Base-by-base conservation (phyloP, 768 basidiomycete genomes). In the Chiua virens region DNA sequence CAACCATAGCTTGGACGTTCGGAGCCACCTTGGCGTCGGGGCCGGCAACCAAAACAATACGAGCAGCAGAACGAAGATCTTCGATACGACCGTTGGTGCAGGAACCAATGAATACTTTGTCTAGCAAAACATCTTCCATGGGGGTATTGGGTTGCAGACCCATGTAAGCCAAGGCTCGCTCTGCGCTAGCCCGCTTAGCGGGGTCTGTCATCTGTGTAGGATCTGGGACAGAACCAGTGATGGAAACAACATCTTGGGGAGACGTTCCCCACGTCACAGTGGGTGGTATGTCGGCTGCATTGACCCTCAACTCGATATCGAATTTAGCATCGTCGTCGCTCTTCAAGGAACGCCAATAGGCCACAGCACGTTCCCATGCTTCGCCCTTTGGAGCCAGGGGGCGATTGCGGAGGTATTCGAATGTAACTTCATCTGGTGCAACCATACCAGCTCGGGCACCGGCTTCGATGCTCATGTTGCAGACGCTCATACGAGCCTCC, bases 401-500 rank as follows among this genome's bases (percentile, higher is more conserved):
- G 41, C 91, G 84, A 43, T 84, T 80, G 50, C 80, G 81, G 54
- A 95, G 84, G 69, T 95, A 95, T 27, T 79, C 77, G 63, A 94
- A 92, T 11, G 92, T 95, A 53, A 85, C 74, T 23, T 93, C 86
- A 65, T 95, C 92, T 1, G 92, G 92, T 17, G 90, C 92, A 50
- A 95, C 80, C 91, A 95, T 92, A 45, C 92, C 92, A 11, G 92
- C 92, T 61, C 92, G 82, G 59, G 92, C 92, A 61, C 92, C 92
- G 49, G 86, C 92, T 69, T 95, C 92, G 63, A 95, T 94, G 52
- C 91, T 93, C 92, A 95, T 94, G 73, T 95, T 95, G 73, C 92
- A 93, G 55, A 85, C 85, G 61, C 86, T 89, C 88, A 89, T 92
- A 44, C 92, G 83, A 35, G 88, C 90, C 68, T 95, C 92, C 89